Base-by-base conservation (phyloP, 495 filamentous ascomycete genomes). In the Penicillium taxi region DNA sequence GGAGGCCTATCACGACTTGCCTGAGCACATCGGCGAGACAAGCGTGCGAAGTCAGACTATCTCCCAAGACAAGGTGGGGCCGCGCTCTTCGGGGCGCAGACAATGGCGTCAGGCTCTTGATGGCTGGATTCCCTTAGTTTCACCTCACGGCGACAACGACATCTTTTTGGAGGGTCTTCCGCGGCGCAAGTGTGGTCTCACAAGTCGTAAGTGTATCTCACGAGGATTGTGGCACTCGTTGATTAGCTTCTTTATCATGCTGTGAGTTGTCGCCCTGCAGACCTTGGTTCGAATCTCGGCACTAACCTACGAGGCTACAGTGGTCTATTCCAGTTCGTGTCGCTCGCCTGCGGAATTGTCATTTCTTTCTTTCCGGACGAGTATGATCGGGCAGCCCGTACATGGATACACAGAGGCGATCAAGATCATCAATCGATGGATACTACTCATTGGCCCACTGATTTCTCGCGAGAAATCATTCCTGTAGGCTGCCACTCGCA, bases 401-500 rank as follows among this genome's bases (percentile, higher is more conserved):
- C 15, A 60, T 84, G 37, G 64, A 63, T 17, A 56, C 67, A 50
- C 73, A 72, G 5, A 64, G 62, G 35, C 59, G 64, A 45, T 5
- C 32, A 35, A n/a, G 6, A 58, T 57, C 33, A 72, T 65, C n/a
- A n/a, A n/a, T 4, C 66, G 58, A 45, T 53, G 4, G 64, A 61
- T 6, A 58, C 75, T 19, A 59, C 69, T 4, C 73, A 69, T 50
- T 90, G 85, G 57, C 82, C 84, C 0, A 86, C 84, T 0, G 80
- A 87, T 59, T 80, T 86, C 47, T 78, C 84, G 4, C 70, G 75
- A 7, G 82, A 81, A 44, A 74, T 90, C 25, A 38, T 66, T 0
- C 84, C 86, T 0, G 73, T 82, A 27, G 70, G 64, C 4, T 86
- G 81, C 42, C 55, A 66, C 56, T 90, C 84, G 0, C 88, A 95